Evolutionary conservation across 768 basidiomycete species (phyloP).

Genomic region (Pulveroboletus sp.): DNA sequence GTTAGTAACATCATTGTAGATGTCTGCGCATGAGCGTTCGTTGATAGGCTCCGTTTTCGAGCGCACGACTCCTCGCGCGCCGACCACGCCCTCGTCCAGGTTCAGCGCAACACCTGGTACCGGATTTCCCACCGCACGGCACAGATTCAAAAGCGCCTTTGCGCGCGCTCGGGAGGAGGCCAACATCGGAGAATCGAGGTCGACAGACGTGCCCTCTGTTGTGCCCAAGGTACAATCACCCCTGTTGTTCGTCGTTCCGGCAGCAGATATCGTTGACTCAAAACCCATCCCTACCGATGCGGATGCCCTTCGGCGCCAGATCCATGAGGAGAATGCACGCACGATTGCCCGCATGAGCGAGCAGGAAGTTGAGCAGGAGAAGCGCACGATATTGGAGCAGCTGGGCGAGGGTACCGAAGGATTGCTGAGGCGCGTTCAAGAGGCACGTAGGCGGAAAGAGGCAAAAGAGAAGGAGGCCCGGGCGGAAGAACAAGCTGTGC

Average conservation of each 20-base stretch:
- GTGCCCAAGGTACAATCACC: slow-evolving; percentile 20
- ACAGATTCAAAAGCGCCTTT: slow-evolving; percentile 64
- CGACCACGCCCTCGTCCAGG: slow-evolving; percentile 21
- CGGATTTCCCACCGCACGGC: slow-evolving; percentile 63
- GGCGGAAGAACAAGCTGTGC: neutral
- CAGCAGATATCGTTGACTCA: neutral
- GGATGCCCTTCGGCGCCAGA: slow-evolving; percentile 49
- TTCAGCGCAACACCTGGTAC: slow-evolving; percentile 26
- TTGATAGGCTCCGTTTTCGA: slow-evolving; percentile 47
- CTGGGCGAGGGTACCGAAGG: slow-evolving; percentile 67
- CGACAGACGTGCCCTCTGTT: slow-evolving; percentile 19
- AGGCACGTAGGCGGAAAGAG: slow-evolving; percentile 18
- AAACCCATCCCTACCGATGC: slow-evolving; percentile 24
- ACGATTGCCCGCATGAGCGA: slow-evolving; percentile 65
- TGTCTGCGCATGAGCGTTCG: slow-evolving; percentile 24
- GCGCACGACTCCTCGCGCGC: slow-evolving; percentile 30
- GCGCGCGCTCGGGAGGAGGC: slow-evolving; percentile 42
- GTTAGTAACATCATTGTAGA: too few species aligned
- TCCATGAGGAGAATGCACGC: slow-evolving; percentile 63
- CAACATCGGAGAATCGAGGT: slow-evolving; percentile 19
- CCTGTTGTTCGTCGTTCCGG: neutral
- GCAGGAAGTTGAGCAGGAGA: slow-evolving; percentile 65
- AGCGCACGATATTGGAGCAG: slow-evolving; percentile 60
- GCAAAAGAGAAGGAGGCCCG: neutral
- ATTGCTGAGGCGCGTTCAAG: slow-evolving; percentile 43